Base-by-base conservation (phyloP, 345 rosid genomes). In the Linum lewisii region DNA sequence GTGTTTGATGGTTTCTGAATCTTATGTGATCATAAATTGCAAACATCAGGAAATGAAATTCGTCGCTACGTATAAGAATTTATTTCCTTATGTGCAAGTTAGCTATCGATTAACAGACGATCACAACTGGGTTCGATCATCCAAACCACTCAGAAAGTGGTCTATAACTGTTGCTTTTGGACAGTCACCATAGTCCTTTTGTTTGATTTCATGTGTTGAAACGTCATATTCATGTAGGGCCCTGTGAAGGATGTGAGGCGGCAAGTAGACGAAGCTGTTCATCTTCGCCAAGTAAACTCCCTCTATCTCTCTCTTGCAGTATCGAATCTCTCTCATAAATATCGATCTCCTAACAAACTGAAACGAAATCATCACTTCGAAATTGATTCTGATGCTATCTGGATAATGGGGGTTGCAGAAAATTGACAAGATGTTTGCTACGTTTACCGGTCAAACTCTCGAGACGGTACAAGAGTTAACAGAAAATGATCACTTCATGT, bases 241-340 rank as follows among this genome's bases (percentile, higher is more conserved):
- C 91, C 83, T 66, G 89, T 83, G 59, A 94, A 87, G 72, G 91
- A 91, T 62, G 95, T 88, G 65, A 84, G 84, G 64, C 83, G 85
- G 66, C 98, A 88, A 76, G 96, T 82, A 64, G 82, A 88, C 52
- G 96, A 91, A 84, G 92, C 92, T 7, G 84, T 84, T 19, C 86
- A 82, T 71, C 64, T 95, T 24, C 85, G 92, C 60, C 83, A 88
- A 72, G 92, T 91, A 51, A n/a, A 60, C 85, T 80, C 24, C 69
- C 63, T 76, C 66, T 66, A 42, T 20, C 63, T 36, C 20, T 20
- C 24, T 15, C 50, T 20, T 61, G 24, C 45, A 55, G 6, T 25
- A 10, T 61, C 24, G 11, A 21, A 24, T 1, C 20, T 52, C 20
- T 20, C 15, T 20, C 21, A 11, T 19, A 4, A 19, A 52, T 9